These are phyloP conservation scores for Aspergillus vadensis DNA, from an alignment of 2,329 filamentous ascomycete genomes.

Conservation along the genomic window DNA sequence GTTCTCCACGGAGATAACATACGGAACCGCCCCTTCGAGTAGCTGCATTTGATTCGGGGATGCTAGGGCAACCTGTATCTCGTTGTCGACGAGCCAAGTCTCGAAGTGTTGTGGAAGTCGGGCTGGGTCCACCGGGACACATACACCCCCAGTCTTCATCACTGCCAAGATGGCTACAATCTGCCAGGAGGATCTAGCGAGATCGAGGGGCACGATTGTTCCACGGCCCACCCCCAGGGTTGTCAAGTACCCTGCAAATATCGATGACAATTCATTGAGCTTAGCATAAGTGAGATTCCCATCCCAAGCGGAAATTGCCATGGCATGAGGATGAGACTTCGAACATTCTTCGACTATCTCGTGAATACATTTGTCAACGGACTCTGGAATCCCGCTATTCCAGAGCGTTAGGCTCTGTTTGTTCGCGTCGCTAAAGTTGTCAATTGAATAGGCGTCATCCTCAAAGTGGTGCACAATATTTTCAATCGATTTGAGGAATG, in stretches of 20 bases:
- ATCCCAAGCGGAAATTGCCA: constrained; percentile 38
- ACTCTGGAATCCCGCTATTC: constrained; percentile 30
- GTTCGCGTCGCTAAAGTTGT: constrained; percentile 43
- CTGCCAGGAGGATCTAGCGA: constrained; percentile 34
- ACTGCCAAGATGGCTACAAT: constrained; percentile 33
- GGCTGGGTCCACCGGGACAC: constrained; percentile 41
- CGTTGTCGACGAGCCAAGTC: constrained; percentile 42
- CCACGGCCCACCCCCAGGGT: constrained; percentile 33
- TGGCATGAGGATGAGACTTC: constrained; percentile 23
- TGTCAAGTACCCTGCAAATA: constrained; percentile 33
- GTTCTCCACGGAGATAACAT: constrained; percentile 38
- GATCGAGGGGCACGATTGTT: constrained; percentile 29
- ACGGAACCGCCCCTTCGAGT: constrained; percentile 46
- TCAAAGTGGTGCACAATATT: constrained; percentile 42
- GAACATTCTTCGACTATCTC: constrained; percentile 31
- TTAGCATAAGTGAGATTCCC: constrained; percentile 37
- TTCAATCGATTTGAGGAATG: constrained; percentile 40
- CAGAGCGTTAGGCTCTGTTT: constrained; percentile 31
- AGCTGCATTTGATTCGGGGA: constrained; percentile 39
- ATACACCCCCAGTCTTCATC: constrained; percentile 35
- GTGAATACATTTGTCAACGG: constrained; percentile 32
- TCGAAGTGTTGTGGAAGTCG: constrained; percentile 37
- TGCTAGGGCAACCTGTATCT: constrained; percentile 44
- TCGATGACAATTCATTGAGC: constrained; percentile 35
- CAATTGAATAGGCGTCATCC: constrained; percentile 35